phyloP scores from a whole-genome alignment of 176 grass and related monocot genomes.

The maize (Zea mays) region Zm-B73-REFERENCE-NAM-5.0 NC_050104.1:152782501-152783000 shows the following conservation, averaged over 20 bases:
- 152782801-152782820: conserved; percentile 42
- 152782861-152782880: conserved; percentile 21
- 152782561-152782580: conserved; percentile 47
- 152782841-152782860: conserved; percentile 47
- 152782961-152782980: conserved; percentile 32
- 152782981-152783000: conserved; percentile 17
- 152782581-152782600: conserved; percentile 19
- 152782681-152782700: conserved; percentile 30
- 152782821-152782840: conserved; percentile 37
- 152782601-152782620: conserved; percentile 1
- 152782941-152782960: conserved; percentile 14
- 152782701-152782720: neutral
- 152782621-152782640: neutral
- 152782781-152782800: conserved; percentile 39
- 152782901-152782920: conserved; percentile 47
- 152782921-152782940: conserved; percentile 39
- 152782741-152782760: conserved; percentile 16
- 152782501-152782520: conserved; percentile 27
- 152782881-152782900: neutral
- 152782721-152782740: conserved; percentile 22
- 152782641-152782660: conserved; percentile 24
- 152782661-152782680: conserved; percentile 28
- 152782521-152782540: conserved; percentile 35
- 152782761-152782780: conserved; percentile 13
- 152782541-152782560: conserved; percentile 47